Evolutionary conservation across 179 eudicot species (phyloP).

Genomic region (Dionaea muscipula): DNA sequence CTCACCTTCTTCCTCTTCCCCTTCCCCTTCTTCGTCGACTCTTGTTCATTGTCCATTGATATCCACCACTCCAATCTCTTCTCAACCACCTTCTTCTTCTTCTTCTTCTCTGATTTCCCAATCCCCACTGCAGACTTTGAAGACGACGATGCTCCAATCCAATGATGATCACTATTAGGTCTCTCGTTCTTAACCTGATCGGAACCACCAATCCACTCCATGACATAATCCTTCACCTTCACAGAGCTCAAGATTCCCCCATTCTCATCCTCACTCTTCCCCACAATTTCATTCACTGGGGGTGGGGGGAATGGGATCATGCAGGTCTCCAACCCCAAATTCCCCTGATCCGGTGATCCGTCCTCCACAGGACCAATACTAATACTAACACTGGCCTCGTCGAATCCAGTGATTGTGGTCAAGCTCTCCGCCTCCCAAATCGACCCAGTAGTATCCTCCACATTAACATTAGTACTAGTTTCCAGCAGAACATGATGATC

Average conservation of each 20-base stretch:
- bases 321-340: slow-evolving; percentile 11
- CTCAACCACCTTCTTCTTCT: slow-evolving; percentile 43
- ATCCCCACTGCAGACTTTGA: slow-evolving; percentile 28
- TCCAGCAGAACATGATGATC: no score
- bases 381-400: slow-evolving; percentile 22
- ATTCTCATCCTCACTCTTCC: slow-evolving; percentile 20
- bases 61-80: slow-evolving; percentile 68
- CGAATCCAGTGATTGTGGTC: slow-evolving; percentile 35
- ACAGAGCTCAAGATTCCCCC: slow-evolving; percentile 29
- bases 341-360: slow-evolving; percentile 52
- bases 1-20: slow-evolving; percentile 62
- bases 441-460: slow-evolving; percentile 39
- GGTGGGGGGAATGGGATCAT: no score
- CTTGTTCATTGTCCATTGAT: slow-evolving; percentile 43
- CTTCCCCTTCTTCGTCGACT: slow-evolving; percentile 43
- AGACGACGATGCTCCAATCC: slow-evolving; percentile 42
- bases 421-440: slow-evolving; percentile 67
- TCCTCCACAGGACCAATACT: slow-evolving; percentile 28
- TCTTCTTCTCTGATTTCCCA: slow-evolving; percentile 22
- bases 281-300: slow-evolving; percentile 19
- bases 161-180: slow-evolving; percentile 28
- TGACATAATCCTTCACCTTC: slow-evolving; percentile 82
- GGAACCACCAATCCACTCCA: slow-evolving; percentile 89
- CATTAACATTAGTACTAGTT: slow-evolving; percentile 4
- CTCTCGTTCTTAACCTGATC: slow-evolving; percentile 70